Evolutionary conservation across 257 asterid species (phyloP).

Genomic region (Solanum arcanum): DNA sequence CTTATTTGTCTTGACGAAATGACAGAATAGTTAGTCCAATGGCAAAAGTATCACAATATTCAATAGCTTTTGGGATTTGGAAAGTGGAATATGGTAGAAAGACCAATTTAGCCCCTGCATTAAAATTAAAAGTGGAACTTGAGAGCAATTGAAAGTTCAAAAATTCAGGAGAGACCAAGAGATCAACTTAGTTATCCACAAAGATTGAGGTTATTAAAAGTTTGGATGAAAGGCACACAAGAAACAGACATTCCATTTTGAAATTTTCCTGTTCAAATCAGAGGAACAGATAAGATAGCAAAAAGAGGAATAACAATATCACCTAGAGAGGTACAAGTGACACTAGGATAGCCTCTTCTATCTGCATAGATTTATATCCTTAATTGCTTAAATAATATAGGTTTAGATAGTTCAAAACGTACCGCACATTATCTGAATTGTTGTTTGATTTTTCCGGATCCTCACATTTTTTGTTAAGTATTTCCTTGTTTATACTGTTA

Average conservation of each 20-base stretch:
- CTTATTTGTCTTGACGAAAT: not conserved
- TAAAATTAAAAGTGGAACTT: not conserved
- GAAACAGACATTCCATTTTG: not conserved
- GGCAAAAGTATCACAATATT: not conserved
- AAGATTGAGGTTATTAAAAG: not conserved
- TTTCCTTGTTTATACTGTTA: not conserved
- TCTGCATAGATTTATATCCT: not conserved
- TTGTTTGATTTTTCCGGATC: not conserved
- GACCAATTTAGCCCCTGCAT: not conserved
- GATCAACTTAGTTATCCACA: not conserved
- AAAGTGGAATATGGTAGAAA: not conserved
- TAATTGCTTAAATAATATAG: not conserved
- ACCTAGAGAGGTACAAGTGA: not conserved
- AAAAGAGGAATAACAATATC: not conserved
- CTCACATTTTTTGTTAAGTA: not conserved
- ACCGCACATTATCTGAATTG: not conserved
- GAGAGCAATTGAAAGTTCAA: not conserved
- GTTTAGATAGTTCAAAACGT: not conserved
- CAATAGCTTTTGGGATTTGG: not conserved
- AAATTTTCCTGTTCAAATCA: not conserved
- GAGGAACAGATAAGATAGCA: not conserved
- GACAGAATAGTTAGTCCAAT: not conserved
- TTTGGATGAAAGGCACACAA: not conserved
- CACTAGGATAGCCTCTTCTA: not conserved
- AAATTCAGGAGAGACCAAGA: not conserved